phyloP scores from a whole-genome alignment of 2,329 filamentous ascomycete genomes.

The Trichoderma breve region DNA sequence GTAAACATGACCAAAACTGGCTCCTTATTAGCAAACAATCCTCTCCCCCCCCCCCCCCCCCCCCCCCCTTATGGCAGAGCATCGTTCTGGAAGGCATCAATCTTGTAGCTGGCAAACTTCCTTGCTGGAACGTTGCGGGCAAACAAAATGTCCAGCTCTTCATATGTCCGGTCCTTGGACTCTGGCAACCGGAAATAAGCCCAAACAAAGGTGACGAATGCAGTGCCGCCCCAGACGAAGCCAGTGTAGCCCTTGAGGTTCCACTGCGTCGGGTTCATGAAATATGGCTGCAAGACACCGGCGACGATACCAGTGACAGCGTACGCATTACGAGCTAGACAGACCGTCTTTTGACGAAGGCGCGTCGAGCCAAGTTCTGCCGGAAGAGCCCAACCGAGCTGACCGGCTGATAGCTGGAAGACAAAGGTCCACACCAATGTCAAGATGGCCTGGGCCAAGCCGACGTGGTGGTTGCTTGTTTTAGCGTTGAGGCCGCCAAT shows the following conservation, averaged over 20 bases:
- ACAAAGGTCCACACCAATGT: conserved; percentile 36
- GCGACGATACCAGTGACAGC: conserved; percentile 50
- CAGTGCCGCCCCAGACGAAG: conserved; percentile 48
- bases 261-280: conserved; percentile 46
- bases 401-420: conserved; percentile 39
- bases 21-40: not conserved
- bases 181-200: conserved; percentile 53
- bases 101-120: conserved; percentile 31
- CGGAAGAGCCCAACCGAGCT: conserved; percentile 36
- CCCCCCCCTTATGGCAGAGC: not conserved
- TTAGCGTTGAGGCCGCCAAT: conserved; percentile 43
- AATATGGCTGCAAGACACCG: conserved; percentile 49
- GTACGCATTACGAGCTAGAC: conserved; percentile 45
- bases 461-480: conserved; percentile 26
- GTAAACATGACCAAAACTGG: not conserved
- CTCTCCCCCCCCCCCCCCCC: not conserved
- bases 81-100: conserved; percentile 14
- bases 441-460: conserved; percentile 37
- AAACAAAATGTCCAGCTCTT: conserved; percentile 39
- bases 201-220: conserved; percentile 49
- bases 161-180: conserved; percentile 49
- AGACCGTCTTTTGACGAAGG: conserved; percentile 55
- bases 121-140: conserved; percentile 32
- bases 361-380: conserved; percentile 49
- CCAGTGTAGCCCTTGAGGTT: conserved; percentile 49